These are phyloP conservation scores for Colletotrichum sp. DNA, from an alignment of 2,329 filamentous ascomycete species.

Conservation along the genomic window DNA sequence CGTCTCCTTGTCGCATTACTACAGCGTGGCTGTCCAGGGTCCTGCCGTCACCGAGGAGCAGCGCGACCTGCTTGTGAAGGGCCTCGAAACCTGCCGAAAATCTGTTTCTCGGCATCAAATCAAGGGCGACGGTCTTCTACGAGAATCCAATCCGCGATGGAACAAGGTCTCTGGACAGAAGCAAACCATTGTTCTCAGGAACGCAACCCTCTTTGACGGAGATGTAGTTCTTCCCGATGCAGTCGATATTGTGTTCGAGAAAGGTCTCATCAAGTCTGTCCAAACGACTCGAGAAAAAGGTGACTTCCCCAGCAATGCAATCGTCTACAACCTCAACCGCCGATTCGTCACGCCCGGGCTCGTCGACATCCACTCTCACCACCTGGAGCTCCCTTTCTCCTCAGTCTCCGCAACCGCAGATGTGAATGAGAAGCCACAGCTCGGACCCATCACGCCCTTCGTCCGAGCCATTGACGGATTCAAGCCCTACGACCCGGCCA, in stretches of 20 bases:
- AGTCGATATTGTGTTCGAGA: slow-evolving; percentile 41
- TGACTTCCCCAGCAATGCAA: background rate
- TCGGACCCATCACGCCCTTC: slow-evolving; percentile 40
- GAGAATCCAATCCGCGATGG: background rate
- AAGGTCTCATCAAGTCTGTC: slow-evolving; percentile 34
- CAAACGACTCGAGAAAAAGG: background rate
- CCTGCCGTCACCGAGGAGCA: background rate
- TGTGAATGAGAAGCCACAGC: slow-evolving; percentile 37
- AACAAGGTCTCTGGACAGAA: background rate
- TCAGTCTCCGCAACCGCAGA: slow-evolving; percentile 33
- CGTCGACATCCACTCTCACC: slow-evolving; percentile 51
- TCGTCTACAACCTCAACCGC: slow-evolving; percentile 36
- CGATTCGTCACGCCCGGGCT: slow-evolving; percentile 47
- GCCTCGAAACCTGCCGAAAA: background rate
- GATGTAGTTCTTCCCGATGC: slow-evolving; percentile 32
- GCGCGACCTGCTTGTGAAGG: background rate
- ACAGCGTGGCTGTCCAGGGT: too few species aligned
- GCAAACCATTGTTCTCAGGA: slow-evolving; percentile 35
- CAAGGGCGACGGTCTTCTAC: background rate
- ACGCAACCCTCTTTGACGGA: slow-evolving; percentile 48
- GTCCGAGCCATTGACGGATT: slow-evolving; percentile 32
- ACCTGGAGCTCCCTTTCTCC: slow-evolving; percentile 39
- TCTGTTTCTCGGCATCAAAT: background rate
- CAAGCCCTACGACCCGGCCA: slow-evolving; percentile 45
- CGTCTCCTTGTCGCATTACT: background rate